phyloP scores from a whole-genome alignment of 1,284 basidiomycete species.

The Porogramme epimiltina region DNA sequence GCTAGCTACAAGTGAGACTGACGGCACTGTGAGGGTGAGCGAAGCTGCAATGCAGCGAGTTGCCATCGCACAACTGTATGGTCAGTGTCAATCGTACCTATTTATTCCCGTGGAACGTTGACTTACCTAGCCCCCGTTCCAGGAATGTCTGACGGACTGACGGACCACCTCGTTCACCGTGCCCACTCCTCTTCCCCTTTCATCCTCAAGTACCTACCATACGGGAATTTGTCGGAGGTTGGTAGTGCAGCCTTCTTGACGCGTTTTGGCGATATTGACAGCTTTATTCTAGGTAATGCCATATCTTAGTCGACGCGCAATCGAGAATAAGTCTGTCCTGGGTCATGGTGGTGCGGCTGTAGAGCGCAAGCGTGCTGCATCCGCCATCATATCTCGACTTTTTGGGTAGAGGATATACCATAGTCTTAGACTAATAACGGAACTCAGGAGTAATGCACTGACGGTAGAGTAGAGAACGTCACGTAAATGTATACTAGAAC shows the following conservation, averaged over 20 bases:
- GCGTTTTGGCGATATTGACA: not conserved
- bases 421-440: too few species aligned
- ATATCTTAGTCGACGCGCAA: conserved; percentile 65
- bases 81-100: conserved; percentile 56
- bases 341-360: conserved; percentile 52
- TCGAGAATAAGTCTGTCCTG: conserved; percentile 73
- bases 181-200: conserved; percentile 65
- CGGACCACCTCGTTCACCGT: conserved; percentile 63
- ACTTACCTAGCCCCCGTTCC: not conserved
- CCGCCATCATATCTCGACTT: conserved; percentile 40
- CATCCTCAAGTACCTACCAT: conserved; percentile 84
- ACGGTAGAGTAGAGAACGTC: too few species aligned
- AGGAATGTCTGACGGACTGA: conserved; percentile 87
- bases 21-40: conserved; percentile 39
- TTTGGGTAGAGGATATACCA: too few species aligned
- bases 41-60: conserved; percentile 67
- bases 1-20: conserved; percentile 44
- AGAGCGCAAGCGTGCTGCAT: conserved; percentile 44
- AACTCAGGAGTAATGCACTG: too few species aligned
- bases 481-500: too few species aligned
- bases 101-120: not conserved
- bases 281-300: conserved; percentile 49
- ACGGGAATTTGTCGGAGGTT: conserved; percentile 68
- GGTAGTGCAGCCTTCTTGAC: not conserved
- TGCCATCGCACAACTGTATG: conserved; percentile 83